Conservation (phyloP, 768 basidiomycete species). For the Lactifluus volemus region DNA sequence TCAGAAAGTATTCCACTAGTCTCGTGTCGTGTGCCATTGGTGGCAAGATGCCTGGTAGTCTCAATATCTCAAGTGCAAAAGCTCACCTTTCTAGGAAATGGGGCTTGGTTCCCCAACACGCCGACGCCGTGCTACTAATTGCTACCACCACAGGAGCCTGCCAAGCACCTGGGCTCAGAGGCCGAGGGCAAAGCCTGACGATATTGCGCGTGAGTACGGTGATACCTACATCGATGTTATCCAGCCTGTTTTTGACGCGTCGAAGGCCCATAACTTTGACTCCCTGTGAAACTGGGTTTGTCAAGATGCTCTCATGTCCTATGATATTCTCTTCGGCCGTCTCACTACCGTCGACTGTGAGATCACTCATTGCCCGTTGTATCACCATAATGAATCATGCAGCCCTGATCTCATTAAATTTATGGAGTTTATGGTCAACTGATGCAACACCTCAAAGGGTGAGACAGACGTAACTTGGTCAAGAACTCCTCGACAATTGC, state of each 20-base stretch:
- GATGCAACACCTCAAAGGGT: conserved; percentile 70
- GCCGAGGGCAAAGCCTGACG: no score
- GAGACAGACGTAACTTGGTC: conserved; percentile 91
- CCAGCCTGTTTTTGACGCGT: conserved; percentile 85
- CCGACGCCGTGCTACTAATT: conserved; percentile 49
- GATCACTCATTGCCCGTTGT: conserved; percentile 81
- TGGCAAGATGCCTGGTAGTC: conserved; percentile 97
- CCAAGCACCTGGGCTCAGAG: conserved; percentile 76
- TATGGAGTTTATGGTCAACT: conserved; percentile 94
- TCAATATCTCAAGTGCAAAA: conserved; percentile 41
- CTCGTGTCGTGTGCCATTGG: conserved; percentile 88
- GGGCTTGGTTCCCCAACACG: conserved; percentile 88
- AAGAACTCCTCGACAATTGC: conserved; percentile 38
- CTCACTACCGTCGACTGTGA: conserved; percentile 46
- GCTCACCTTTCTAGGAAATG: conserved; percentile 33
- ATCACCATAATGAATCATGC: conserved; percentile 97
- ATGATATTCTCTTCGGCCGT: conserved; percentile 90
- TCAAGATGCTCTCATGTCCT: conserved; percentile 96
- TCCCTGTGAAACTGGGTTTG: conserved; percentile 74
- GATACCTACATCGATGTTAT: conserved; percentile 79
- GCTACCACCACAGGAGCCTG: conserved; percentile 70
- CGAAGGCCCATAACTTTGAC: conserved; percentile 75
- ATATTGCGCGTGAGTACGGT: no score
- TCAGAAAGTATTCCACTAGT: conserved; percentile 27
- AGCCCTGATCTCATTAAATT: conserved; percentile 80